Percentiles rank a stretch among this genome's conserved stretches.
phyloP scores from a whole-genome alignment of 169 alveolate species.

The Plasmodium sp. region DNA sequence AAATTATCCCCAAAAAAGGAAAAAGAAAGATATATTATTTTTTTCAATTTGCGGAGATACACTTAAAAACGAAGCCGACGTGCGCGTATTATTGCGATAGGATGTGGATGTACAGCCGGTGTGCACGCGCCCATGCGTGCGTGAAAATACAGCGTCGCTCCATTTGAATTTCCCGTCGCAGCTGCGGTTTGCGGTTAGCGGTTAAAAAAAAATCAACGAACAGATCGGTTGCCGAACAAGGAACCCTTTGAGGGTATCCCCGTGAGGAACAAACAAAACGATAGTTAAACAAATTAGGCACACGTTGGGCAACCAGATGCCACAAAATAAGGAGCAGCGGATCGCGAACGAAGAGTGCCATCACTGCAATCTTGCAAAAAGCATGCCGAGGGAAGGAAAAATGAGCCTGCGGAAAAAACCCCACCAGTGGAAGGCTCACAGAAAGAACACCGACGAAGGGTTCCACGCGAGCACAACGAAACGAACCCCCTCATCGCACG shows the following conservation, averaged over 20 bases:
- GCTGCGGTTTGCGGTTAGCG: neutral
- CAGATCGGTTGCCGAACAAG: neutral
- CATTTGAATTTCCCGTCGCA: neutral
- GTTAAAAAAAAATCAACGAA: neutral
- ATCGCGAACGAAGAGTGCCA: neutral
- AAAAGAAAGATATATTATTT: neutral
- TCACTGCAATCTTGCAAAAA: neutral
- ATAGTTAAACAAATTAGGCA: neutral
- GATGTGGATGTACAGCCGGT: neutral
- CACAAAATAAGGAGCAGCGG: neutral
- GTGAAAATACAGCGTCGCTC: neutral
- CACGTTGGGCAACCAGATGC: neutral
- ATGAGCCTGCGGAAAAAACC: neutral
- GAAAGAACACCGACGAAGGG: neutral
- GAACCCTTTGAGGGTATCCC: neutral
- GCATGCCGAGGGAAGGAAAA: neutral
- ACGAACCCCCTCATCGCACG: neutral
- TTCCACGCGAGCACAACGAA: neutral
- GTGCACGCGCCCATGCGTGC: neutral
- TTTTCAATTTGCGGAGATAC: neutral
- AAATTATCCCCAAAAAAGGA: neutral
- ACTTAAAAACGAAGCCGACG: neutral
- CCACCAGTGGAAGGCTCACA: neutral
- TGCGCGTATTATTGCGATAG: neutral
- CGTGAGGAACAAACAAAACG: neutral